Evolutionary conservation across 257 asterid genomes (phyloP), one percentile per base, ranked within the genome.

Genomic region (Henckelia pumila): DNA sequence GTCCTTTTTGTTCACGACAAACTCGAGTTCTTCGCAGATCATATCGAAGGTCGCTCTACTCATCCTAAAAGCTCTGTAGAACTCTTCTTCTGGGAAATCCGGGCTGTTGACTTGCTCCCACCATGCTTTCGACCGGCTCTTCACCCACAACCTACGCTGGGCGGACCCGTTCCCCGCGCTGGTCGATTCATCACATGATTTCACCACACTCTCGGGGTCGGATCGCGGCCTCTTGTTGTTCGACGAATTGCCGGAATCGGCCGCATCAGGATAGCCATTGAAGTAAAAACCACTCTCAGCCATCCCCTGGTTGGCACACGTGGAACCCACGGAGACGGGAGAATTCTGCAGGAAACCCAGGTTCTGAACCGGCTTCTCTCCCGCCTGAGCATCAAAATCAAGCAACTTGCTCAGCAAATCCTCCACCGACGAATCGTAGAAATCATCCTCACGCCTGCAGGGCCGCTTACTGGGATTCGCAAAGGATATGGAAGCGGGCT

Each of bases 111-210:
- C 82, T 8, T 71, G 89, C 73, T 92, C 91, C 98, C 98, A 92
- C 98, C 98, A 92, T 3, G 79, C 97, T 13, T 81, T 87, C 0
- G 98, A 89, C 28, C 98, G 80, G 69, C 20, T 61, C 67, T 92
- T 92, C 64, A 89, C 95, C 98, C 98, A 92, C 61, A 89, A 59
- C 9, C 96, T 70, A 33, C 95, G 81, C 71, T 75, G 95, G 1
- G 77, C 69, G 3, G 70, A 49, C 3, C 70, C 72, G 22, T 7
- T n/a, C 14, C 23, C 75, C 50, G 33, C 61, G 69, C 65, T 23
- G 1, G 73, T 13, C 30, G 75, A 59, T 63, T 70, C 82, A 7
- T 47, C 79, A 0, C 68, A 26, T 4, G 52, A 5, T 9, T 59
- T 9, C 59, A 40, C 66, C 6, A 7, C 63, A 22, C 32, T 28